Conservation (phyloP, 306 rosid genomes). For the Senna tora region DNA sequence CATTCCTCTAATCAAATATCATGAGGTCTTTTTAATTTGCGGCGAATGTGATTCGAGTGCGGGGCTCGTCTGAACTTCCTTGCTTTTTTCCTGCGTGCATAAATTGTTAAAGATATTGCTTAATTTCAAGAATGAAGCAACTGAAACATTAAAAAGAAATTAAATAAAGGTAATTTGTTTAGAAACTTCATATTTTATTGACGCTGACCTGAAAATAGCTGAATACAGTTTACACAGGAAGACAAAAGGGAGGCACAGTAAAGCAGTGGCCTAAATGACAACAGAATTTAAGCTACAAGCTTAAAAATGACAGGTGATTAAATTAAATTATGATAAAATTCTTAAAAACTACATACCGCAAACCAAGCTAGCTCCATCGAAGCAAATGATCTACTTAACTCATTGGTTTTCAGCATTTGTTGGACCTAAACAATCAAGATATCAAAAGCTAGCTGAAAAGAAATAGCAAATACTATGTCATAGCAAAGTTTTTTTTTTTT, state of each 20-base stretch:
- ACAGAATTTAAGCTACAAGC: neutral
- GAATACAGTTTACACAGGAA: conserved; percentile 36
- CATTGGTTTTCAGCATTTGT: conserved; percentile 45
- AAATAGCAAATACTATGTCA: neutral
- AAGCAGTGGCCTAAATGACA: conserved; percentile 43
- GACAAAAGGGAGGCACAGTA: conserved; percentile 46
- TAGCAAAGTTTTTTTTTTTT: too few relatives aligned
- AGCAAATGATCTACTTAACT: conserved; percentile 39
- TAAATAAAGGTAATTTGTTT: neutral
- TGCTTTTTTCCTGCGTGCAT: conserved; percentile 17
- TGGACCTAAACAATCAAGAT: conserved; percentile 36
- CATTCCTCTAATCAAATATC: neutral
- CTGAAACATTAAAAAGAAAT: neutral
- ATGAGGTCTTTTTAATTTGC: neutral
- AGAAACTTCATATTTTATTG: neutral
- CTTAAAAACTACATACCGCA: conserved; percentile 38
- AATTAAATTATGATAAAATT: neutral
- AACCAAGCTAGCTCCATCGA: conserved; percentile 52
- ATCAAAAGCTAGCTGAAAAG: neutral
- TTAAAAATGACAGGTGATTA: neutral
- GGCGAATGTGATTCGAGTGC: neutral
- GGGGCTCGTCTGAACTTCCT: neutral
- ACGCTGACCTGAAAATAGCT: conserved; percentile 40
- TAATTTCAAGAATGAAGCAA: neutral
- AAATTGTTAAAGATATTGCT: neutral